A percentile compares a stretch with the other conserved stretches of the same genome.
Evolutionary conservation across 2,329 filamentous ascomycete species (phyloP).

Genomic region (Moelleriella libera): DNA sequence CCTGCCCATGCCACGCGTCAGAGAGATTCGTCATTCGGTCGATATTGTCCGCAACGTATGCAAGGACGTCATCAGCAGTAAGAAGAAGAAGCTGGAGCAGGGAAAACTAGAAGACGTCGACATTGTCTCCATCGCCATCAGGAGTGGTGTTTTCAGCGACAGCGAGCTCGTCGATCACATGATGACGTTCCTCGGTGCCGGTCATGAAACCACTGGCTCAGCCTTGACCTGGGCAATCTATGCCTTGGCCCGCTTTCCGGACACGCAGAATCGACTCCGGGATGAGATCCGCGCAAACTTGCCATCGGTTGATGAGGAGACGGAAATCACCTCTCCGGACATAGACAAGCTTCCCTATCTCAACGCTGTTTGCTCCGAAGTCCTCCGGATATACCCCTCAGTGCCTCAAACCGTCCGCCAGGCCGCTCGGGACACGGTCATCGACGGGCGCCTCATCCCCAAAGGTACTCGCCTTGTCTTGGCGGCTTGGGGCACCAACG

Average conservation of each 20-base stretch:
- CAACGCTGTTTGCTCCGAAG: slow-evolving; percentile 64
- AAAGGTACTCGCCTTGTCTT: slow-evolving; percentile 58
- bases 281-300: slow-evolving; percentile 52
- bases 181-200: slow-evolving; percentile 79
- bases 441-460: slow-evolving; percentile 51
- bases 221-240: slow-evolving; percentile 63
- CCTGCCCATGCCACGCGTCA: slow-evolving; percentile 59
- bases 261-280: slow-evolving; percentile 52
- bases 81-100: slow-evolving; percentile 37
- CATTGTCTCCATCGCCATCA: slow-evolving; percentile 67
- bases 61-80: slow-evolving; percentile 52
- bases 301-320: slow-evolving; percentile 27
- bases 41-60: slow-evolving; percentile 50
- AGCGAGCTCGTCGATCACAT: slow-evolving; percentile 72
- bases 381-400: slow-evolving; percentile 58
- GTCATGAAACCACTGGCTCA: slow-evolving; percentile 66
- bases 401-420: slow-evolving; percentile 58
- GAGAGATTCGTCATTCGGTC: slow-evolving; percentile 42
- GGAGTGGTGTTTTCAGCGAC: slow-evolving; percentile 61
- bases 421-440: slow-evolving; percentile 46
- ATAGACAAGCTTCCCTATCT: slow-evolving; percentile 68
- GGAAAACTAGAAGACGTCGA: slow-evolving; percentile 41
- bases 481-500: slow-evolving; percentile 54
- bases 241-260: slow-evolving; percentile 49
- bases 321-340: slow-evolving; percentile 26